Percentiles rank a stretch among this genome's conserved stretches.
Conservation (phyloP, 176 grass and related monocot genomes). For the Phoenix roebelenii region DNA sequence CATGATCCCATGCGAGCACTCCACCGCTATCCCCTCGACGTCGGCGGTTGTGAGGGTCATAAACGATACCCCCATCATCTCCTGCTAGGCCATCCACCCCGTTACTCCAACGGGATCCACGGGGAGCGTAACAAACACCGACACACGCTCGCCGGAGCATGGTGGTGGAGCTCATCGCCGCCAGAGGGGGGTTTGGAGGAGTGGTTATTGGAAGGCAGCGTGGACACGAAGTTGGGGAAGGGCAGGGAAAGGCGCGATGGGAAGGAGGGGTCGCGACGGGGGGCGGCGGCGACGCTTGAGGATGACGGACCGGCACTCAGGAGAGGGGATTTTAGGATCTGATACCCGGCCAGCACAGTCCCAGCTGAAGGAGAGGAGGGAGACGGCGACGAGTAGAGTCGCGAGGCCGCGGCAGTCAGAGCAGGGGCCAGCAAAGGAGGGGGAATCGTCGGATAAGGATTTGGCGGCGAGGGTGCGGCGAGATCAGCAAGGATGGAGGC, state of each 20-base stretch:
- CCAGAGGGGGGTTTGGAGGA: background rate
- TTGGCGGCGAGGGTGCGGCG: too few species aligned
- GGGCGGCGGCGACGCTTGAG: constrained; percentile 3
- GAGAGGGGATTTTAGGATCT: too few species aligned
- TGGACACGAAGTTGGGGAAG: background rate
- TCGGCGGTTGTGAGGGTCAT: constrained; percentile 41
- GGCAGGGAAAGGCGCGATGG: background rate
- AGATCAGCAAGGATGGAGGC: too few species aligned
- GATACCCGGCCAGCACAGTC: too few species aligned
- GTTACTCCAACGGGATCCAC: constrained; percentile 42
- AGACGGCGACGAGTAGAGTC: too few species aligned
- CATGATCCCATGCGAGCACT: constrained; percentile 63
- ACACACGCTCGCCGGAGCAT: constrained; percentile 8
- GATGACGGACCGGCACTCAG: background rate
- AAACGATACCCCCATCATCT: constrained; percentile 48
- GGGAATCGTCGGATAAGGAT: too few species aligned
- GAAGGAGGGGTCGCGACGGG: background rate
- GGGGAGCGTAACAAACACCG: constrained; percentile 59
- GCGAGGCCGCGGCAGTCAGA: too few species aligned
- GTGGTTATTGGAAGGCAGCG: constrained; percentile 7
- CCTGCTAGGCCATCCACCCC: constrained; percentile 30
- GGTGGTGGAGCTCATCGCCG: constrained; percentile 45
- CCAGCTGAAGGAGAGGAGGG: too few species aligned
- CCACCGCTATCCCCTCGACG: constrained; percentile 42
- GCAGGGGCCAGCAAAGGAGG: too few species aligned